A percentile compares a stretch with the other conserved stretches of the same genome.
phyloP scores from a whole-genome alignment of 371 early-diverging fungal genomes.

The Mortierella sp. region DNA sequence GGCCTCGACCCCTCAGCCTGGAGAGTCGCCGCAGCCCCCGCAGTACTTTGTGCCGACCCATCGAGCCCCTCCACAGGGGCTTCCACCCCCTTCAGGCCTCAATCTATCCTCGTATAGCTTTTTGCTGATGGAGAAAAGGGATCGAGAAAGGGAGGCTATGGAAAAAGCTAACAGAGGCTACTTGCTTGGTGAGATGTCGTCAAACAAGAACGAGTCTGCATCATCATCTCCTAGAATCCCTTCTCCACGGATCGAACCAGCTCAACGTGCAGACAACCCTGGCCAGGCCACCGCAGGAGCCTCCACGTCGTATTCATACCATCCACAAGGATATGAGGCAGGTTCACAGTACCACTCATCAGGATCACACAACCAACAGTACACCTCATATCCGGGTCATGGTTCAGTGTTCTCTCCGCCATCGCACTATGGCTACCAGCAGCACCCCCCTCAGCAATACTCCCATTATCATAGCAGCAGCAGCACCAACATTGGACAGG shows the following conservation, averaged over 20 bases:
- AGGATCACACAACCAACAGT: conserved; percentile 19
- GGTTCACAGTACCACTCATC: conserved; percentile 18
- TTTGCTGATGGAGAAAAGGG: conserved; percentile 51
- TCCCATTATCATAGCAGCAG: conserved; percentile 39
- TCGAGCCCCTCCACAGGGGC: conserved; percentile 20
- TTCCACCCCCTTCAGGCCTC: conserved; percentile 45
- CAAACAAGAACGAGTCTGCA: conserved; percentile 19
- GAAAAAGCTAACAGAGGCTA: conserved; percentile 46
- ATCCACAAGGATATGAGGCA: conserved; percentile 12
- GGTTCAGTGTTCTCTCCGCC: conserved; percentile 11
- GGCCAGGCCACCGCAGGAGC: conserved; percentile 1
- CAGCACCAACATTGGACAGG: conserved; percentile 36
- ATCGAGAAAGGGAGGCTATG: conserved; percentile 52
- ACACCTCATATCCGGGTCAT: conserved; percentile 3
- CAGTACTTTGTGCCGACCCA: conserved; percentile 47
- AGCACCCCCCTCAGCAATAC: conserved; percentile 11
- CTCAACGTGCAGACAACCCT: conserved; percentile 1
- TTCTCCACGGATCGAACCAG: conserved; percentile 27
- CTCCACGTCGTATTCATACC: background rate
- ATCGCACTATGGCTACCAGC: conserved; percentile 15
- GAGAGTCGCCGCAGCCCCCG: conserved; percentile 30
- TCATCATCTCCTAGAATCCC: conserved; percentile 22
- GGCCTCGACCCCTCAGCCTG: conserved; percentile 39
- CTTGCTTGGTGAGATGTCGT: conserved; percentile 23
- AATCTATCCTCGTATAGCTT: conserved; percentile 52